A percentile compares a stretch with the other conserved stretches of the same genome.
Evolutionary conservation across 305 asterid genomes (phyloP).

Genomic region (Fraxinus albicans): DNA sequence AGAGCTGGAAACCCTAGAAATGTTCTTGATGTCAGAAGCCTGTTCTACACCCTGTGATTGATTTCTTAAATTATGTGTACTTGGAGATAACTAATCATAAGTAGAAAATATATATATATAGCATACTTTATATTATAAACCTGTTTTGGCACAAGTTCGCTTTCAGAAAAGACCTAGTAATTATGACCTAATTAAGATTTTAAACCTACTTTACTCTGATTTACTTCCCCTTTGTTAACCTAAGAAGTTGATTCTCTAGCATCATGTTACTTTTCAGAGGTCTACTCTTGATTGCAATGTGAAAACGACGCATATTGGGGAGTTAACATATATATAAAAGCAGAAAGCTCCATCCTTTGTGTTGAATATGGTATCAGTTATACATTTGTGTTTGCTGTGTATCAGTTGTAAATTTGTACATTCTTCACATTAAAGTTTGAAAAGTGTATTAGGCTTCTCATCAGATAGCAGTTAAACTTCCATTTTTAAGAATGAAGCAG

Average conservation of each 20-base stretch:
- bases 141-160: not conserved
- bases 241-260: not conserved
- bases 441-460: no score
- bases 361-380: not conserved
- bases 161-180: not conserved
- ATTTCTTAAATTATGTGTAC: not conserved
- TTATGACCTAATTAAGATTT: conserved; percentile 24
- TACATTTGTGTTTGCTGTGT: not conserved
- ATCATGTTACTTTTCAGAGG: not conserved
- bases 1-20: not conserved
- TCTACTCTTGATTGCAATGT: not conserved
- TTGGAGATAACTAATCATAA: not conserved
- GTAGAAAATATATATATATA: not conserved
- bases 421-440: no score
- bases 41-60: not conserved
- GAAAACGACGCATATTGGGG: not conserved
- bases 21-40: not conserved
- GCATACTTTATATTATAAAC: not conserved
- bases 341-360: not conserved
- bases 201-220: not conserved
- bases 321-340: not conserved
- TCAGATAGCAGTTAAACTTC: no score
- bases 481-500: no score
- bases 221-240: conserved; percentile 11
- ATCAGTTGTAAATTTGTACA: not conserved